phyloP scores from a whole-genome alignment of 2,329 filamentous ascomycete species.

The Scedosporium dehoogii region DNA sequence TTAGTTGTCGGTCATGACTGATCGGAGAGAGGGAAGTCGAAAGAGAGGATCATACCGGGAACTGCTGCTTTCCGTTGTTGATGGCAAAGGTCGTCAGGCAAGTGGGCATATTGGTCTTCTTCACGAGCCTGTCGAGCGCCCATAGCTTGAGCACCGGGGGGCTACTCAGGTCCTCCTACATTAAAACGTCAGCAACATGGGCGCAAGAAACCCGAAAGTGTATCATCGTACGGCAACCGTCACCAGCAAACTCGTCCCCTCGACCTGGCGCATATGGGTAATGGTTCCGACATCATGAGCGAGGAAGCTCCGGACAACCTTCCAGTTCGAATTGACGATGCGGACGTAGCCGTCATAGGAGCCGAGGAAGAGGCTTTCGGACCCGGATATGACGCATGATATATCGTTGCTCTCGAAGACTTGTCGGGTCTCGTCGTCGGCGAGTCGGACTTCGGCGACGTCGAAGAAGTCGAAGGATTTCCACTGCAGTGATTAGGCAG shows the following conservation, averaged over 20 bases:
- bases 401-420: conserved; percentile 78
- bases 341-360: conserved; percentile 77
- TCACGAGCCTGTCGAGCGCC: conserved; percentile 87
- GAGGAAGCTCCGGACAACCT: conserved; percentile 74
- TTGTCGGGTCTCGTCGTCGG: conserved; percentile 67
- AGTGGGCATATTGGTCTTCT: conserved; percentile 81
- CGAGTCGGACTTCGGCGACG: conserved; percentile 71
- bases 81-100: conserved; percentile 80
- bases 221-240: conserved; percentile 52
- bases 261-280: conserved; percentile 85
- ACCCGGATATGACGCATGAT: conserved; percentile 75
- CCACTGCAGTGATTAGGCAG: conserved; percentile 55
- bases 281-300: conserved; percentile 74
- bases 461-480: conserved; percentile 99
- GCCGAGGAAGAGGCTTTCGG: conserved; percentile 82
- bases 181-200: neutral
- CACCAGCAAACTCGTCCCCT: conserved; percentile 75
- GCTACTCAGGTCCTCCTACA: conserved; percentile 72
- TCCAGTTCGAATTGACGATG: conserved; percentile 81
- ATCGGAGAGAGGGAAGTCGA: neutral
- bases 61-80: conserved; percentile 83
- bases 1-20: neutral
- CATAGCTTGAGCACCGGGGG: conserved; percentile 94
- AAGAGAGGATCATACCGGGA: conserved; percentile 52
- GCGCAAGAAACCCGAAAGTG: neutral